These are phyloP conservation scores for Magnusiomyces ingens DNA, from an alignment of 1,139 yeast species.

Conservation along the genomic window DNA sequence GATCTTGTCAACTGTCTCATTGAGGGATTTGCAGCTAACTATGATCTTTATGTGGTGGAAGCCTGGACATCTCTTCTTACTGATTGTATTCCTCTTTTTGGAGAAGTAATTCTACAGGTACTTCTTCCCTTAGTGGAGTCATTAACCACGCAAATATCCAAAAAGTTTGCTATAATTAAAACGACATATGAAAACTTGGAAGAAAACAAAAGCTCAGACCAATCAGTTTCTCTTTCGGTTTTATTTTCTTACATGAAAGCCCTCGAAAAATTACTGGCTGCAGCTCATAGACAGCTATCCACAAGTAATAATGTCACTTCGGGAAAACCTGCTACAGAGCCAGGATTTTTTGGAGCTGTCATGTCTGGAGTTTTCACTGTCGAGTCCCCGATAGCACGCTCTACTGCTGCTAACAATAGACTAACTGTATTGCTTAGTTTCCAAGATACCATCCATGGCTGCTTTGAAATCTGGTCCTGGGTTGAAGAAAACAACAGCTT, in stretches of 20 bases:
- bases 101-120: conserved; percentile 47
- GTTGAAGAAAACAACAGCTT: conserved; percentile 42
- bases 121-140: conserved; percentile 45
- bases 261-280: conserved; percentile 53
- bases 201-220: neutral
- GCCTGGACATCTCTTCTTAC: conserved; percentile 44
- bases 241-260: conserved; percentile 54
- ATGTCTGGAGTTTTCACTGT: conserved; percentile 82
- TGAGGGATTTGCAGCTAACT: conserved; percentile 32
- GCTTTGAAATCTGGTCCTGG: conserved; percentile 70
- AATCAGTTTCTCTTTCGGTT: conserved; percentile 21
- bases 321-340: conserved; percentile 29
- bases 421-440: conserved; percentile 55
- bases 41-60: conserved; percentile 39
- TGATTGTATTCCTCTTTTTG: conserved; percentile 42
- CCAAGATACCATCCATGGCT: conserved; percentile 49
- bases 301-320: conserved; percentile 23
- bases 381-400: conserved; percentile 57
- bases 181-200: conserved; percentile 18
- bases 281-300: conserved; percentile 52
- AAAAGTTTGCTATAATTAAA: conserved; percentile 33
- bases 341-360: conserved; percentile 66
- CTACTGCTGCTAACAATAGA: conserved; percentile 47
- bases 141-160: conserved; percentile 42
- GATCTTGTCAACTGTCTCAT: conserved; percentile 32